Evolutionary conservation across 139 green algal species (phyloP).

Genomic region (Chlorella sp.): DNA sequence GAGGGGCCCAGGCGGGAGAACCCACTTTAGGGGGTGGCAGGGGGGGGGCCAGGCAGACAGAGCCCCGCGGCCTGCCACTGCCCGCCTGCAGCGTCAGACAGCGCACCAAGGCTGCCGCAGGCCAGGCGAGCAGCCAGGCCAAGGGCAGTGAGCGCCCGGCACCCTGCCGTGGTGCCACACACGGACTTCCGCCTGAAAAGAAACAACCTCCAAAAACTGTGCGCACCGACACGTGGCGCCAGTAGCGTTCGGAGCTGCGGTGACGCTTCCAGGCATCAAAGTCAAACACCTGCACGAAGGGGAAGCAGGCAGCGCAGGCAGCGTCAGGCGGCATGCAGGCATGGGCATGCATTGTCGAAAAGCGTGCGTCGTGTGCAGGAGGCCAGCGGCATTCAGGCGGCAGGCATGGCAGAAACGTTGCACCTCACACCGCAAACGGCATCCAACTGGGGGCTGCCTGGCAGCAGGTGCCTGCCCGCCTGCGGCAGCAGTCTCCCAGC

Average conservation of each 20-base stretch:
- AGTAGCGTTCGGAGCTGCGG: constrained; percentile 25
- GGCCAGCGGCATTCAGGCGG: neutral
- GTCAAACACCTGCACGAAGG: constrained; percentile 7
- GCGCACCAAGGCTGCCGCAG: neutral
- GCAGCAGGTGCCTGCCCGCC: no score
- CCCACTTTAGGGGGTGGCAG: neutral
- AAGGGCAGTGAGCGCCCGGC: no score
- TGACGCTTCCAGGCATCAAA: constrained; percentile 29
- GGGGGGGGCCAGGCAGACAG: no score
- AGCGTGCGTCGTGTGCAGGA: neutral
- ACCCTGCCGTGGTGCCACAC: no score
- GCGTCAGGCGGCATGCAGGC: neutral
- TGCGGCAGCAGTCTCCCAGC: neutral
- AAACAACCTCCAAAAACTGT: neutral
- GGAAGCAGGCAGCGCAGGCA: neutral
- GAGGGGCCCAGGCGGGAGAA: neutral
- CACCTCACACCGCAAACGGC: neutral
- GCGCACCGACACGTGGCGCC: constrained; percentile 19
- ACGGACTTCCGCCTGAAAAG: no score
- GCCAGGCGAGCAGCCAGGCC: no score
- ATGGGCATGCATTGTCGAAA: no score
- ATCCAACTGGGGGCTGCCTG: no score
- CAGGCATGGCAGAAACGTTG: neutral
- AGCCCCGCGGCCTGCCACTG: neutral
- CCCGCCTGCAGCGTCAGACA: neutral